A percentile compares a stretch with the other conserved stretches of the same genome.
phyloP scores from a whole-genome alignment of 2,329 filamentous ascomycete genomes.

The Monilinia laxa region DNA sequence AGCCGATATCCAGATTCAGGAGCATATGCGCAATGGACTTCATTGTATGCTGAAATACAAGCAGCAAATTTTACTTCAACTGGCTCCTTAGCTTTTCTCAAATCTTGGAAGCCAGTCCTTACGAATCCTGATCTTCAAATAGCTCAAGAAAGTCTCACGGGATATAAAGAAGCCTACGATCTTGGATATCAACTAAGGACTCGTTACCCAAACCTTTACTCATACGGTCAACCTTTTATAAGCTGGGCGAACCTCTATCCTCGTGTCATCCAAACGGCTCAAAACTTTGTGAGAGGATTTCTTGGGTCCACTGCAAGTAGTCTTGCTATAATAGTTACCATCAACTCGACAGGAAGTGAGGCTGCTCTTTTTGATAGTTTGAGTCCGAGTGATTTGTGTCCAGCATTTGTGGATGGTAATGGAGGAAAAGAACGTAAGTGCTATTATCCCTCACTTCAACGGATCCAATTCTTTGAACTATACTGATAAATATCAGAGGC shows the following conservation, averaged over 20 bases:
- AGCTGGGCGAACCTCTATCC: conserved; percentile 68
- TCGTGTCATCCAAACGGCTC: conserved; percentile 60
- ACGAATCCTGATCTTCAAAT: conserved; percentile 56
- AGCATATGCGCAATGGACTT: conserved; percentile 56
- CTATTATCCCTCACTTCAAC: conserved; percentile 2
- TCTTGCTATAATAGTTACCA: conserved; percentile 55
- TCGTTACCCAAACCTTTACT: conserved; percentile 50
- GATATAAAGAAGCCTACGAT: conserved; percentile 60
- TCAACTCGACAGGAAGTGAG: conserved; percentile 55
- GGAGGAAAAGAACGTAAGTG: conserved; percentile 45
- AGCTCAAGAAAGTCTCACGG: conserved; percentile 58
- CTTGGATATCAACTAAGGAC: conserved; percentile 54
- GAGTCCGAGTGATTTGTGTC: conserved; percentile 62
- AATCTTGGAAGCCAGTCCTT: conserved; percentile 58
- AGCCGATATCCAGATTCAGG: conserved; percentile 62
- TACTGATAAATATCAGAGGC: neutral
- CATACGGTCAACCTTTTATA: conserved; percentile 48
- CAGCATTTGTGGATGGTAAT: conserved; percentile 55
- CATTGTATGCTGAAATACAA: conserved; percentile 48
- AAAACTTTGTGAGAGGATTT: conserved; percentile 61
- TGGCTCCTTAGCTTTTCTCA: conserved; percentile 56
- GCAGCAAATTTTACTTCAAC: conserved; percentile 52
- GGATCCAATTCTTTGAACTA: neutral
- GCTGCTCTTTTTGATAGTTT: conserved; percentile 60
- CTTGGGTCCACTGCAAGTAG: conserved; percentile 55